Base-by-base conservation (phyloP, 148 eudicot species). In the Pharnaceum exiguum region DNA sequence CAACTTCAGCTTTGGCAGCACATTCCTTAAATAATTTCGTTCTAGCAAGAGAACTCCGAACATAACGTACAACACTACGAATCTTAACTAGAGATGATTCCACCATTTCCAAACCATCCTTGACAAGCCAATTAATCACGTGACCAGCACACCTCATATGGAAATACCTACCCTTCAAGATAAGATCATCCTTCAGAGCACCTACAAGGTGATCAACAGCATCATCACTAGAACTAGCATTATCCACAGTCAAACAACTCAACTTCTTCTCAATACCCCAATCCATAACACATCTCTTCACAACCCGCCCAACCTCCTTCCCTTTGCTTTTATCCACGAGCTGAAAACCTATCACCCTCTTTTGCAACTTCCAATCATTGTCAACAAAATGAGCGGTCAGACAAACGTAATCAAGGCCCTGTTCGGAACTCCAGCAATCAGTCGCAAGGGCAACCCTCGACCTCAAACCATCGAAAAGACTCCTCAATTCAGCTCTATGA, bases 101-200 rank as follows among this genome's bases (percentile, higher is more conserved):
- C 12, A 16, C 44, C 29, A 38, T 39, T 26, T 27, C 11, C 39
- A 68, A 31, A 5, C 60, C 71, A 26, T 51, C 51, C 33, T 46
- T 22, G 22, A 59, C 71, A 39, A 67, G 25, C 0, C 59, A 18
- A 39, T 60, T 40, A 35, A 68, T 7, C 3, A 68, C 60, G 24
- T 68, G 72, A 3, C 59, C 51, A 17, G 21, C 22, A 35, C 67
- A 69, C 26, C 68, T 63, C 55, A 70, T 57, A 2, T 70, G 69
- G 16, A 70, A 16, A 42, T 55, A 56, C 24, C 38, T 37, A 4
- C 59, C 31, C 4, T 36, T 19, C 21, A 11, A 11, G 5, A 55
- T 55, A 12, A 7, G 0, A 19, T 17, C 24, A 18, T 10, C 9
- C 22, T 19, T 9, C 26, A 11, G 5, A 16, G 5, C 42, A 19